Evolutionary conservation across 805 yeast genomes (phyloP), one percentile per base, ranked within the genome.

Genomic region (Komagataella mondaviorum): DNA sequence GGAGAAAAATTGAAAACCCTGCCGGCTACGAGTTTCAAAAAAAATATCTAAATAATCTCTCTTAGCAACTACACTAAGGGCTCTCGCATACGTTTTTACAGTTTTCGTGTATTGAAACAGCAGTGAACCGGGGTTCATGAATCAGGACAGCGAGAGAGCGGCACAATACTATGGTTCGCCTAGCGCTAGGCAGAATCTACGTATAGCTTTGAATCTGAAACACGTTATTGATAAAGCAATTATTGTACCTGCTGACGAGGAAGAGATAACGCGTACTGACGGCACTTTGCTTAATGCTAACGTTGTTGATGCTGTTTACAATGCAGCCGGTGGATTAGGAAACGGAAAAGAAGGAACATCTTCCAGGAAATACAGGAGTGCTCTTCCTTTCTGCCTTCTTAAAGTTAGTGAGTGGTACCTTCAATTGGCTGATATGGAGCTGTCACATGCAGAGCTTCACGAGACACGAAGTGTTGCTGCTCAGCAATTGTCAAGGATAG

Each of bases 311-410:
- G 71, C 87, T 53, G 84, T 81, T 2, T 71, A 76, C 51, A 75
- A 73, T 24, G 93, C 95, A 5, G 95, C 95, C 17, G 95, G 95
- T 7, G 96, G 95, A 18, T 71, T 71, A 49, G 88, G 88, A 4
- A 66, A 76, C 48, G 85, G 84, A 2, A 65, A 70, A 49, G 60
- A 64, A 22, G 81, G 80, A 0, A 67, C 83, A 0, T 71, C 83
- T 1, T 71, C 82, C 0, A 70, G 73, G 57, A 79, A 80, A 59
- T 87, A 87, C 61, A 76, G 83, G 51, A 81, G 89, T 0, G 75
- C 80, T 22, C 63, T 88, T 48, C 72, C 87, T 0, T 88, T 85
- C 64, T 81, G 86, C 49, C 68, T 88, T 52, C 67, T 88, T 53
- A 82, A 80, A 57, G 91, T 86, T n/a, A 75, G 84, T 44, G 77